Evolutionary conservation across 2,329 filamentous ascomycete species (phyloP), one percentile per base, ranked within the genome.

Genomic region (Colletotrichum eremochloae): DNA sequence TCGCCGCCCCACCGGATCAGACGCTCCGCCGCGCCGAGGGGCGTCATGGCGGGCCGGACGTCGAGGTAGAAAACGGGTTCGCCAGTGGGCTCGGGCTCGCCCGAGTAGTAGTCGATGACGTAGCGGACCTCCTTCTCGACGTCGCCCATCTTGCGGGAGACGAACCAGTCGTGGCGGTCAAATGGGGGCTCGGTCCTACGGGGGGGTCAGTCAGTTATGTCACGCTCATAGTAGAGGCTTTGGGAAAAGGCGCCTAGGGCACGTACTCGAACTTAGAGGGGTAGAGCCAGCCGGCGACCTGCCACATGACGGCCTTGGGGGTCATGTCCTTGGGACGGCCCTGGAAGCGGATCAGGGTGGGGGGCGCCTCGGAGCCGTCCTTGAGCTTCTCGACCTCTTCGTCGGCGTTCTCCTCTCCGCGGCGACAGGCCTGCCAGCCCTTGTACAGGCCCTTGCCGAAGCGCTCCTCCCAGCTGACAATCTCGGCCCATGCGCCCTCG

Each of bases 41-140:
- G 95, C 0, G 94, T 94, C 53, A 97, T 84, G 4, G 96, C 96
- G 1, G 96, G 96, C 74, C 96, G 89, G 29, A 99, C 96, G 79
- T 99, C 96, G 67, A 99, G 89, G 81, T 92, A 98, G 84, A 99
- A 99, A 8, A 98, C 95, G 3, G 96, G 96, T 80, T 98, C 94
- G 42, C 95, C 96, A 0, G 90, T 93, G 2, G 92, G 90, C 78
- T 97, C 94, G 1, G 93, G 92, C 33, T 92, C 91, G 7, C 91
- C 96, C 44, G 93, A 92, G 82, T 98, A 98, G 83, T 97, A 98
- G 82, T 99, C 96, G 80, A 99, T 99, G 68, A 99, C 91, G 81
- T 99, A 99, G 78, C 96, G 90, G 57, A 98, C 86, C 84, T 98
- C 92, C 80, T 92, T 92, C 77, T 86, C 87, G 71, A 91, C 81